Percentiles rank a stretch among this genome's conserved stretches.
phyloP scores from a whole-genome alignment of 169 alveolate species.

The Perkinsus marinus region DNA sequence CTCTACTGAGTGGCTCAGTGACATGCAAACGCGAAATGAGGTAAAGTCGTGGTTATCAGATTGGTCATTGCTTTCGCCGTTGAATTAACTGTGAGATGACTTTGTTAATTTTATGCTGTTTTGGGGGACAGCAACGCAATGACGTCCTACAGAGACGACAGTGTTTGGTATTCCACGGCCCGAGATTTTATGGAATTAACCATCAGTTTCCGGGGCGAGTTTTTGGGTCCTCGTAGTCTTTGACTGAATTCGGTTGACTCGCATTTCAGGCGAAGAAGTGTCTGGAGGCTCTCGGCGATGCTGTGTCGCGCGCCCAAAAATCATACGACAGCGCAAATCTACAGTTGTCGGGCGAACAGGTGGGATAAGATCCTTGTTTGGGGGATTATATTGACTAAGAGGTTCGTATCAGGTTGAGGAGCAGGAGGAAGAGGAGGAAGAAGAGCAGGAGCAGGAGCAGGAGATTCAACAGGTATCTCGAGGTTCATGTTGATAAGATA shows the following conservation, averaged over 20 bases:
- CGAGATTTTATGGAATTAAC: too few species aligned
- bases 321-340: not conserved
- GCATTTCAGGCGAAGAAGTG: not conserved
- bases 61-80: too few species aligned
- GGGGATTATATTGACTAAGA: not conserved
- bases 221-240: too few species aligned
- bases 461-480: not conserved
- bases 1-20: not conserved
- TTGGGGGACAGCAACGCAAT: too few species aligned
- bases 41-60: not conserved
- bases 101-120: too few species aligned
- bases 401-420: not conserved
- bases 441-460: not conserved
- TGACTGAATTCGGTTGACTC: not conserved
- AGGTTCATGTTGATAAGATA: too few species aligned
- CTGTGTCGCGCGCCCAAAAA: not conserved
- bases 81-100: too few species aligned
- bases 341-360: not conserved
- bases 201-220: too few species aligned
- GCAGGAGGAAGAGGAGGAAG: not conserved
- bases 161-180: too few species aligned
- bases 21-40: not conserved
- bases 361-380: not conserved
- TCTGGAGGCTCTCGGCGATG: not conserved
- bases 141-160: too few species aligned